Evolutionary conservation across 2,329 filamentous ascomycete genomes (phyloP).

Genomic region (Rachicladosporium sp.): DNA sequence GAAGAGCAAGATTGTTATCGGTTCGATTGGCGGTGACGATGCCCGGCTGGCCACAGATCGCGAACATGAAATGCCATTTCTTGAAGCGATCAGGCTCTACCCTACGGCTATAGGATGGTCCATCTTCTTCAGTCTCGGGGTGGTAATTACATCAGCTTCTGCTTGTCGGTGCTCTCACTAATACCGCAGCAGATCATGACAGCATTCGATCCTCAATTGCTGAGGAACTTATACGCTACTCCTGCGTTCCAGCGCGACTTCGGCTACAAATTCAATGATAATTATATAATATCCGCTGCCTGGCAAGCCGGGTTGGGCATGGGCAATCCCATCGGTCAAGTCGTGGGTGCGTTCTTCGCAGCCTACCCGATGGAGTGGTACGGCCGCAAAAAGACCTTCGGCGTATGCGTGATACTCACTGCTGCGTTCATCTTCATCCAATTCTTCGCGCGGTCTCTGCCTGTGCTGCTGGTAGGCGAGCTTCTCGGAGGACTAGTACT

Average conservation of each 20-base stretch:
- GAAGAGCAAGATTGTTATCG: conserved; percentile 16
- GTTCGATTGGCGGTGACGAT: conserved; percentile 17
- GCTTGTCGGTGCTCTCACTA: no score
- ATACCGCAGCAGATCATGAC: conserved; percentile 46
- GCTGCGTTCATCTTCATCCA: conserved; percentile 48
- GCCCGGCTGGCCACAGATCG: conserved; percentile 13
- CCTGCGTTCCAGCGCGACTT: conserved; percentile 47
- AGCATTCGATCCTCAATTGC: conserved; percentile 51
- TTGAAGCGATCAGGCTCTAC: conserved; percentile 30
- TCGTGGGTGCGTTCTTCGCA: conserved; percentile 39
- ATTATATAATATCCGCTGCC: conserved; percentile 25
- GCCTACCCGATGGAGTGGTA: conserved; percentile 23
- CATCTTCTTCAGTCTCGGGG: conserved; percentile 46
- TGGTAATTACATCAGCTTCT: conserved; percentile 20
- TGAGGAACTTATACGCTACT: conserved; percentile 50
- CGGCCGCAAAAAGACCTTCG: conserved; percentile 21
- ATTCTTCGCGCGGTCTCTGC: conserved; percentile 47
- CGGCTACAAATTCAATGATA: conserved; percentile 37
- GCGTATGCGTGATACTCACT: conserved; percentile 24
- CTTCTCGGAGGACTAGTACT: conserved; percentile 46
- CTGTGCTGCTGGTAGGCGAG: conserved; percentile 48
- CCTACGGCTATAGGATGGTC: conserved; percentile 42
- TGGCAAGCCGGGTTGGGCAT: conserved; percentile 32
- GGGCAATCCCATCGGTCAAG: conserved; percentile 46
- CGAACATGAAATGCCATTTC: conserved; percentile 18